Evolutionary conservation across 345 rosid species (phyloP).

Genomic region (Psidium friedrichsthalianum): DNA sequence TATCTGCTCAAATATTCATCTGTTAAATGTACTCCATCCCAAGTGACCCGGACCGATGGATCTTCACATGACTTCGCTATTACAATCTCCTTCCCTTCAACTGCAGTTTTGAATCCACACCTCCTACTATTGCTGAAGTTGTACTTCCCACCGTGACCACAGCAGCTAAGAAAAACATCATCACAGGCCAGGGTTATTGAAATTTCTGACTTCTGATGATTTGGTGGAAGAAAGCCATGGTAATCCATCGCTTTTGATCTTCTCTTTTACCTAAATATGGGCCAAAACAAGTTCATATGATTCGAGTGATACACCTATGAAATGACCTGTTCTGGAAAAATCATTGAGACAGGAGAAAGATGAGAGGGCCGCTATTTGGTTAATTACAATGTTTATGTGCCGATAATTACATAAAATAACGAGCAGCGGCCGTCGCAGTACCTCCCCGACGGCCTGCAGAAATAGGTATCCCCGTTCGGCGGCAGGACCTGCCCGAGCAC

Average conservation of each 20-base stretch:
- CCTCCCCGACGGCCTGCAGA: constrained; percentile 47
- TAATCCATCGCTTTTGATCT: background rate
- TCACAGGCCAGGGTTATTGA: background rate
- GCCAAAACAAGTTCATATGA: background rate
- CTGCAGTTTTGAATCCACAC: constrained; percentile 32
- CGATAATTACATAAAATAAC: constrained; percentile 52
- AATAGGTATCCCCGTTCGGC: constrained; percentile 47
- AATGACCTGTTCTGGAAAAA: background rate
- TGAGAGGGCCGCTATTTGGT: background rate
- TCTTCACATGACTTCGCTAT: constrained; percentile 41
- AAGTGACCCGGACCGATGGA: constrained; percentile 30
- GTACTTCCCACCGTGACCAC: constrained; percentile 72
- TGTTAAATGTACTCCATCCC: constrained; percentile 75
- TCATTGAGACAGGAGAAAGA: background rate
- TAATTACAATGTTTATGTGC: constrained; percentile 39
- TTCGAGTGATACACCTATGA: background rate
- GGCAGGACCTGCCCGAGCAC: constrained; percentile 40
- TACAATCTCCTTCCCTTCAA: constrained; percentile 34
- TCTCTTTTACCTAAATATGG: background rate
- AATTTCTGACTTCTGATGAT: background rate
- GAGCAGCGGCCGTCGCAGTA: constrained; percentile 45
- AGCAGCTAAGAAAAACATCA: constrained; percentile 17
- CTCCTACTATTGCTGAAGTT: constrained; percentile 37
- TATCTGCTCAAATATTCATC: constrained; percentile 35
- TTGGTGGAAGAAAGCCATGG: background rate